Conservation (phyloP, 371 early-diverging fungal species). For the Paraphysoderma sedebokerense region DNA sequence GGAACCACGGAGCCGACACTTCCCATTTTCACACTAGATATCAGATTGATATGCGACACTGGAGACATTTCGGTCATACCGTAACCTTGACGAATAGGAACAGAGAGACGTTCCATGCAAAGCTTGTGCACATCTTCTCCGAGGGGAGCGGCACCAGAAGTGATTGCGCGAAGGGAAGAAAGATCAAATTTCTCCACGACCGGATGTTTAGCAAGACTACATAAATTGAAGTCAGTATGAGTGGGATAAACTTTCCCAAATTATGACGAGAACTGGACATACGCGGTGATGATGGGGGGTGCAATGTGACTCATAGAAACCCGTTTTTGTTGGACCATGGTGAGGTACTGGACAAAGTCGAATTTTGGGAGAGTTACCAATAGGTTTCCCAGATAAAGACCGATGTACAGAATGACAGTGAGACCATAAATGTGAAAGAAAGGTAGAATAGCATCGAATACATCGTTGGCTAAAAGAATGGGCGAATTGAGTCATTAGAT, state of each 20-base stretch:
- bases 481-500: too few relatives aligned
- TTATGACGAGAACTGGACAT: too few relatives aligned
- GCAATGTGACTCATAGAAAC: constrained; percentile 51
- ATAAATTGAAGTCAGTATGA: not conserved
- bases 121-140: constrained; percentile 22
- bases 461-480: constrained; percentile 14
- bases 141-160: constrained; percentile 72
- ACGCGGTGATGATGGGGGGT: constrained; percentile 55
- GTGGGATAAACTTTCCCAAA: constrained; percentile 17
- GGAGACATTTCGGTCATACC: constrained; percentile 57
- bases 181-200: constrained; percentile 47
- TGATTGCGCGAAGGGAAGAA: constrained; percentile 31
- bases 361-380: constrained; percentile 42
- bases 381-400: constrained; percentile 11
- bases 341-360: constrained; percentile 30
- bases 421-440: constrained; percentile 72
- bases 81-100: constrained; percentile 15
- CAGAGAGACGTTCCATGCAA: constrained; percentile 3
- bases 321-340: constrained; percentile 39
- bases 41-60: constrained; percentile 19
- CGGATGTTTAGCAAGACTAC: constrained; percentile 38
- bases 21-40: constrained; percentile 17
- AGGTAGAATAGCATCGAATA: constrained; percentile 50
- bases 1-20: constrained; percentile 50
- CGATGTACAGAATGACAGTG: not conserved